Evolutionary conservation across 176 grass and related monocot genomes (phyloP).

Genomic region (Bromus sterilis): DNA sequence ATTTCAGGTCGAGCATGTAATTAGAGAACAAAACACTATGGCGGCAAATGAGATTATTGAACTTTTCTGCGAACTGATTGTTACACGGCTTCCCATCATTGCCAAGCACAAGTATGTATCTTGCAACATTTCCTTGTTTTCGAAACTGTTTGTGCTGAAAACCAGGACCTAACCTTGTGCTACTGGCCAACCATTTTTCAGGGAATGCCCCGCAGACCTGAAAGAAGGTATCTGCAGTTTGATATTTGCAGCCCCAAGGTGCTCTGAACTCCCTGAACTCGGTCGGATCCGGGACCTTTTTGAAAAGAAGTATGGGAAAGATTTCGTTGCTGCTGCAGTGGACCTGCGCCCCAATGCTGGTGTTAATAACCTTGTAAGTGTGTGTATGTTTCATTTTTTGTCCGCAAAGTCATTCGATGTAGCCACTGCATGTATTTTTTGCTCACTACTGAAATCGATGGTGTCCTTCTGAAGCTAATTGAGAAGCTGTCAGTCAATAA

Average conservation of each 20-base stretch:
- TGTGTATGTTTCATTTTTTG: not conserved
- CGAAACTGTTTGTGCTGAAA: not conserved
- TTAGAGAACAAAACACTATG: slow-evolving; percentile 90
- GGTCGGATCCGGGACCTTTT: slow-evolving; percentile 65
- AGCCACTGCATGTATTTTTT: not conserved
- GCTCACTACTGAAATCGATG: not conserved
- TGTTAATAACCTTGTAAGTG: slow-evolving; percentile 81
- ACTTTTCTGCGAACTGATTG: slow-evolving; percentile 93
- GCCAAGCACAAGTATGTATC: slow-evolving; percentile 75
- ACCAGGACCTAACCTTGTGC: not conserved
- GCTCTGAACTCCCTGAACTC: slow-evolving; percentile 91
- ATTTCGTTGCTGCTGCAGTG: slow-evolving; percentile 74
- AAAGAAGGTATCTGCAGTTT: slow-evolving; percentile 99
- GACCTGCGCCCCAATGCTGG: slow-evolving; percentile 70
- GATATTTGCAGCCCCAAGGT: slow-evolving; percentile 92
- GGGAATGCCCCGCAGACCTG: slow-evolving; percentile 79
- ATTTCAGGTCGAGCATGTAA: slow-evolving; percentile 92
- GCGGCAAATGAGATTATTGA: slow-evolving; percentile 91
- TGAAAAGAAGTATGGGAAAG: slow-evolving; percentile 94
- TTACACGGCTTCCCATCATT: slow-evolving; percentile 76
- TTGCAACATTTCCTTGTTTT: not conserved
- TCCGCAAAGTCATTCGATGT: slow-evolving; percentile 1
- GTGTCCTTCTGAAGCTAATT: slow-evolving; percentile 60
- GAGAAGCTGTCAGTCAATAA: slow-evolving; percentile 93
- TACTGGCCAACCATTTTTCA: slow-evolving; percentile 26